Evolutionary conservation across 495 filamentous ascomycete species (phyloP).

Genomic region (Talaromyces wortmannii): DNA sequence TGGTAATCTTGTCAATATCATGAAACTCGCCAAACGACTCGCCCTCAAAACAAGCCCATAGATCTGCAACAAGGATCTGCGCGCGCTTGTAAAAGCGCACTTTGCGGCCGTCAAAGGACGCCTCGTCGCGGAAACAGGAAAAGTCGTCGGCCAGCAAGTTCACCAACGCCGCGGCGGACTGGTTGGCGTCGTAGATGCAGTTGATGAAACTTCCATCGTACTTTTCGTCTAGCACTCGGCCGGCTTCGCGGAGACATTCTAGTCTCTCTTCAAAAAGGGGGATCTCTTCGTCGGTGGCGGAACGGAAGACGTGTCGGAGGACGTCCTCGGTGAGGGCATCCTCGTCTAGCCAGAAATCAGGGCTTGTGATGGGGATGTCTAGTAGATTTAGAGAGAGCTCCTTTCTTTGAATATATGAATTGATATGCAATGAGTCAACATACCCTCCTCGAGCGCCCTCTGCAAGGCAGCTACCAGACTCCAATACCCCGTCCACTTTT

Average conservation of each 20-base stretch:
- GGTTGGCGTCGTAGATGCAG: conserved; percentile 65
- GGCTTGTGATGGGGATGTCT: conserved; percentile 76
- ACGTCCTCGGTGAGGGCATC: conserved; percentile 68
- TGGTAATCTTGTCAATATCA: conserved; percentile 92
- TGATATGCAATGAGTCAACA: no score
- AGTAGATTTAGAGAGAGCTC: neutral
- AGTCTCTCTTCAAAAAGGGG: conserved; percentile 76
- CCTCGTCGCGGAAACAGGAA: conserved; percentile 78
- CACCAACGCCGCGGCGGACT: conserved; percentile 77
- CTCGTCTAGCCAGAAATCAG: conserved; percentile 80
- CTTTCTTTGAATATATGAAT: neutral
- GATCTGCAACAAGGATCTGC: conserved; percentile 90
- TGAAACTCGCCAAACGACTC: conserved; percentile 72
- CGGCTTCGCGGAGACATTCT: conserved; percentile 76
- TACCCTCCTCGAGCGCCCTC: conserved; percentile 84
- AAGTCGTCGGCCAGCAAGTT: conserved; percentile 77
- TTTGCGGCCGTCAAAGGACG: conserved; percentile 59
- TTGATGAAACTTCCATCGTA: conserved; percentile 71
- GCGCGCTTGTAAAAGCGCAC: conserved; percentile 87
- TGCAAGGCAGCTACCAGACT: conserved; percentile 83
- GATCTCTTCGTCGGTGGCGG: conserved; percentile 78
- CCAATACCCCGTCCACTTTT: conserved; percentile 90
- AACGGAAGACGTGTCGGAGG: conserved; percentile 75
- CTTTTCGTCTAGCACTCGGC: conserved; percentile 75
- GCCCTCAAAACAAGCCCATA: conserved; percentile 92